phyloP scores from a whole-genome alignment of 257 asterid genomes.

The Solanum chmielewskii region DNA sequence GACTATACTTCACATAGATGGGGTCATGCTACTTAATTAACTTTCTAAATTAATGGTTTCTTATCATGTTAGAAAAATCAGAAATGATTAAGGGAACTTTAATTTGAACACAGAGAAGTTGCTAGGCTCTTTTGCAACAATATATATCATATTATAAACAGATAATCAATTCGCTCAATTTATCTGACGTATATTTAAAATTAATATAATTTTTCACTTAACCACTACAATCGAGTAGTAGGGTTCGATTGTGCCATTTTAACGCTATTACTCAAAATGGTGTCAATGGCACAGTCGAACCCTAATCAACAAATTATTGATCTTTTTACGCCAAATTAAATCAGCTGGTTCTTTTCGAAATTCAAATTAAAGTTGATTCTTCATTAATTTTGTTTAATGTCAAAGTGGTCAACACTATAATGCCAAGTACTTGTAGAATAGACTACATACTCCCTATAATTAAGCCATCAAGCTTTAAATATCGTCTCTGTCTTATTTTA shows the following conservation, averaged over 20 bases:
- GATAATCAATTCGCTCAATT: no score
- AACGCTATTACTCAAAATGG: no score
- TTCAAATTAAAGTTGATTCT: not conserved
- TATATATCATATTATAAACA: not conserved
- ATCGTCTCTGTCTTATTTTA: no score
- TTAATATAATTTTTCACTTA: not conserved
- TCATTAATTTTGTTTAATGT: not conserved
- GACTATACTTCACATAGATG: not conserved
- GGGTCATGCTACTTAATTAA: not conserved
- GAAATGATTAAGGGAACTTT: not conserved
- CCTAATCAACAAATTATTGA: no score
- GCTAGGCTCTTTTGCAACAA: not conserved
- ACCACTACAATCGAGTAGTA: not conserved
- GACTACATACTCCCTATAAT: not conserved
- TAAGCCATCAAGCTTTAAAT: no score
- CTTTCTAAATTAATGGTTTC: not conserved
- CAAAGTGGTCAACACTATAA: not conserved
- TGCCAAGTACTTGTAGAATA: not conserved
- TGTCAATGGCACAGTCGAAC: no score
- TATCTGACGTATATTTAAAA: accelerated
- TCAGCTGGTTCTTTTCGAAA: not conserved
- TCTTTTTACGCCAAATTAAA: not conserved
- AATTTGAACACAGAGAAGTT: not conserved
- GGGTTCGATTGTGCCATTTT: not conserved
- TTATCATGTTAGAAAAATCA: not conserved